phyloP scores from a whole-genome alignment of 2,329 filamentous ascomycete genomes.

The Conoideocrella luteorostrata region DNA sequence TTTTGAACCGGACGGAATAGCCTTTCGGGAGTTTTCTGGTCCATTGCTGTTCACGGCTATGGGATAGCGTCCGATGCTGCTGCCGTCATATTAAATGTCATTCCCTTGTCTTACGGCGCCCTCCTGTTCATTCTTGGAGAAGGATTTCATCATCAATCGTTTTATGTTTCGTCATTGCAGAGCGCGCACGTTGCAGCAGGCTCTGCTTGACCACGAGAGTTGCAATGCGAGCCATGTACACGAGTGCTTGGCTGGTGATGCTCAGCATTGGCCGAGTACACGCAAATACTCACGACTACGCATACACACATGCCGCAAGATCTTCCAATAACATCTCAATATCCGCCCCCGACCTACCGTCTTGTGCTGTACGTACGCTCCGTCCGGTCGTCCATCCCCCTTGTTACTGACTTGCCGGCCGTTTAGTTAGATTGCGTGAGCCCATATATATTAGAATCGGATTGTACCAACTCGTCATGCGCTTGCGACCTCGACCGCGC shows the following conservation, averaged over 20 bases:
- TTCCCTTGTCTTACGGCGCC: neutral
- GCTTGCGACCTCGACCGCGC: conserved; percentile 5
- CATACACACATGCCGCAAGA: no score
- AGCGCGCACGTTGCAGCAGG: neutral
- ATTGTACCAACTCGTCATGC: conserved; percentile 1
- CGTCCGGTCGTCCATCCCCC: neutral
- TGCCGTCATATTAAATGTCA: no score
- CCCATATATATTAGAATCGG: neutral
- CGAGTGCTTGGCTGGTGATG: neutral
- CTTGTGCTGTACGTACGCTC: conserved; percentile 2
- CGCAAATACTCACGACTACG: no score
- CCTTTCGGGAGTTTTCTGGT: no score
- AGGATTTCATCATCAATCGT: neutral
- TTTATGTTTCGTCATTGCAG: conserved; percentile 2
- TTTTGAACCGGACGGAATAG: no score
- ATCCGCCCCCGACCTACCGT: neutral
- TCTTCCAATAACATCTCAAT: neutral
- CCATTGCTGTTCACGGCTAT: no score
- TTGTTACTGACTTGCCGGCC: neutral
- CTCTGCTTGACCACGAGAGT: conserved; percentile 1
- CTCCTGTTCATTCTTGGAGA: no score
- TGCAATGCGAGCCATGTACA: neutral
- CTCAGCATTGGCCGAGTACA: neutral
- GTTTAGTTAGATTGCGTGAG: conserved; percentile 1
- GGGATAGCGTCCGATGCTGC: no score